These are phyloP conservation scores for Earliella scabrosa DNA, from an alignment of 1,284 basidiomycete species.

Conservation along the genomic window DNA sequence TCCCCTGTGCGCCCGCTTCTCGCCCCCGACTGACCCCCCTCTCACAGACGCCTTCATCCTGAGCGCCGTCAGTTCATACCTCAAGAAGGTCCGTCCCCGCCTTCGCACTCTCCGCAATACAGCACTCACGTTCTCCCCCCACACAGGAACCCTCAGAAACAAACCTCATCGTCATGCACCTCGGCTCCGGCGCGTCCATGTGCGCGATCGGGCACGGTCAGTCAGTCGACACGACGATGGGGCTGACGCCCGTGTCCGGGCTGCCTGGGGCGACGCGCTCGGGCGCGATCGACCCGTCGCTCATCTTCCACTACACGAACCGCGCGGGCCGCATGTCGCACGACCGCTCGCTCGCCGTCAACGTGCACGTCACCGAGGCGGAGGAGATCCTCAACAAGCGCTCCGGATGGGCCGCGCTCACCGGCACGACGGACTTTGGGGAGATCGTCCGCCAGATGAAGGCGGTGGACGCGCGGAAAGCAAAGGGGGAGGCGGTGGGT, in stretches of 20 bases:
- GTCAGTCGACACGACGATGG: slow-evolving; percentile 85
- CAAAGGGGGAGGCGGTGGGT: slow-evolving; percentile 36
- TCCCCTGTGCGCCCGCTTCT: not conserved
- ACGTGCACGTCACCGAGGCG: slow-evolving; percentile 74
- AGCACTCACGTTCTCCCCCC: slow-evolving; percentile 22
- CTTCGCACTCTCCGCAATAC: not conserved
- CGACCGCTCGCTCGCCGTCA: slow-evolving; percentile 46
- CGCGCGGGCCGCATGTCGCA: slow-evolving; percentile 61
- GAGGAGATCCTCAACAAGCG: slow-evolving; percentile 82
- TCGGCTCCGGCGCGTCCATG: slow-evolving; percentile 85
- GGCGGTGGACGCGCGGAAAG: slow-evolving; percentile 28
- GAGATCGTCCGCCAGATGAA: slow-evolving; percentile 52
- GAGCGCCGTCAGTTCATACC: slow-evolving; percentile 57
- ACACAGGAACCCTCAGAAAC: slow-evolving; percentile 41
- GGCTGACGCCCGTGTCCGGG: slow-evolving; percentile 77
- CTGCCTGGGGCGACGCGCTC: slow-evolving; percentile 88
- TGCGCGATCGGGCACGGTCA: slow-evolving; percentile 74
- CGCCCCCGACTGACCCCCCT: slow-evolving; percentile 37
- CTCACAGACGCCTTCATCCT: slow-evolving; percentile 65
- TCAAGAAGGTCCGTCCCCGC: slow-evolving; percentile 53
- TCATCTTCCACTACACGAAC: slow-evolving; percentile 86
- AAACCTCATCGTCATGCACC: slow-evolving; percentile 81
- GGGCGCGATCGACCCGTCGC: slow-evolving; percentile 81
- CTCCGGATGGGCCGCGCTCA: slow-evolving; percentile 74
- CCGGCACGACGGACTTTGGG: slow-evolving; percentile 81